Percentiles rank a stretch among this genome's conserved stretches.
Evolutionary conservation across 495 filamentous ascomycete species (phyloP).

Genomic region (Cenococcum geophilum): DNA sequence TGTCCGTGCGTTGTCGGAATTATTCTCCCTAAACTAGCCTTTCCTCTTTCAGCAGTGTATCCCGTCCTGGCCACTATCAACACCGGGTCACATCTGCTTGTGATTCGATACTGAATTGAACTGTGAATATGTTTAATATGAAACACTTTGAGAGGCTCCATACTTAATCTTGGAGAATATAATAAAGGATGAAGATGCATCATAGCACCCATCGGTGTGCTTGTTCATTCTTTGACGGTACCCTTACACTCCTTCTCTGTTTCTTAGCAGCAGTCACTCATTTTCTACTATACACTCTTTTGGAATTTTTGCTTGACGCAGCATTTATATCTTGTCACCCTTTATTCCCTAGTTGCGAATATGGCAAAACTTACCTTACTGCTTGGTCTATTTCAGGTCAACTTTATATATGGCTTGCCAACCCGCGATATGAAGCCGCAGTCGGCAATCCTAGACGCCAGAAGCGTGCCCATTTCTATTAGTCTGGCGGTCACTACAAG

Average conservation of each 20-base stretch:
- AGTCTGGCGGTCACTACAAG: slow-evolving; percentile 20
- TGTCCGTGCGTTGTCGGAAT: not conserved
- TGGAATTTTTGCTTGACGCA: slow-evolving; percentile 5
- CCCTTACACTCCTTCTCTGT: slow-evolving; percentile 4
- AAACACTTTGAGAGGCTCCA: slow-evolving; percentile 1
- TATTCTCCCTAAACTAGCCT: not conserved
- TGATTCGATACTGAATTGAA: not conserved
- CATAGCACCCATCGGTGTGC: not conserved
- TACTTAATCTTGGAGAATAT: slow-evolving; percentile 6
- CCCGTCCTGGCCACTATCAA: not conserved
- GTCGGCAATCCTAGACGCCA: slow-evolving; percentile 7
- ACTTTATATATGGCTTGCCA: slow-evolving; percentile 19
- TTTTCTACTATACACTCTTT: slow-evolving; percentile 9
- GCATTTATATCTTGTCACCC: slow-evolving; percentile 3
- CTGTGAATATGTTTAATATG: not conserved
- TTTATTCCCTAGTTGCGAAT: slow-evolving; percentile 2
- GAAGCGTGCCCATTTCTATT: slow-evolving; percentile 17
- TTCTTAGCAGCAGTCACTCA: slow-evolving; percentile 6
- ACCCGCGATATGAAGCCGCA: slow-evolving; percentile 2
- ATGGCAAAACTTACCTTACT: slow-evolving; percentile 22
- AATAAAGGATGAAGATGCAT: not conserved
- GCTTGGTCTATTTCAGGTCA: slow-evolving; percentile 17
- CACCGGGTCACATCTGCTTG: not conserved
- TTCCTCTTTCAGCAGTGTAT: not conserved
- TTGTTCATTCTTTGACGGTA: slow-evolving; percentile 8